phyloP scores from a whole-genome alignment of 768 basidiomycete species.

The Lyophyllum atratum region DNA sequence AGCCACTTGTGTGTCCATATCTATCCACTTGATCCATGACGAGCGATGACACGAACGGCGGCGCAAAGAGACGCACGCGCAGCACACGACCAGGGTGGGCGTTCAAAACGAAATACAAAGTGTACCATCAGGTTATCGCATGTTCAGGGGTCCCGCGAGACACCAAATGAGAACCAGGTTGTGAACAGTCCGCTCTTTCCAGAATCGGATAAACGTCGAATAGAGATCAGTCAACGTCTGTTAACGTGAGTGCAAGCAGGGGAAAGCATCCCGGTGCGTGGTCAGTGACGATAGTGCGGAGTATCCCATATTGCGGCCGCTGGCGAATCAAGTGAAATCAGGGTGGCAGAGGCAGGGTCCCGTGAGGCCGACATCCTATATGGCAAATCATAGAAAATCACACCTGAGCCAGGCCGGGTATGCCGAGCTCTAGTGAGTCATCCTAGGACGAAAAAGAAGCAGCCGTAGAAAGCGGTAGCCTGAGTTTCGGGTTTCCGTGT shows the following conservation, averaged over 20 bases:
- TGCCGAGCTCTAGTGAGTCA: neutral
- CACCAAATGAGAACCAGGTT: neutral
- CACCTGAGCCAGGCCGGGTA: neutral
- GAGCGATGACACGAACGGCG: neutral
- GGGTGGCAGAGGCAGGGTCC: neutral
- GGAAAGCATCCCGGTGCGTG: neutral
- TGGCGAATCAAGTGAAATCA: slow-evolving; percentile 8
- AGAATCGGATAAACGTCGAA: neutral
- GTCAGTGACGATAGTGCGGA: slow-evolving; percentile 4
- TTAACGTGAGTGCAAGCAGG: neutral
- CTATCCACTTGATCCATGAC: neutral
- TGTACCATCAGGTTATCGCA: slow-evolving; percentile 1
- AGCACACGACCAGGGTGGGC: slow-evolving; percentile 1
- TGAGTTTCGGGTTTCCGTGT: too few relatives aligned
- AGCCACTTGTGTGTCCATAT: neutral
- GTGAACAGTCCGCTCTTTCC: neutral
- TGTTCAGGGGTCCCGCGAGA: neutral
- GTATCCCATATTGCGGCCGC: neutral
- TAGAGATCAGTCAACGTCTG: too few relatives aligned
- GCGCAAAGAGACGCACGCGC: neutral
- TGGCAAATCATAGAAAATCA: neutral
- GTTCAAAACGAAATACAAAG: neutral
- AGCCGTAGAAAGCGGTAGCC: too few relatives aligned
- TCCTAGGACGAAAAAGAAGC: neutral
- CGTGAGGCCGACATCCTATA: neutral